Percentiles rank a stretch among this genome's conserved stretches.
Conservation (phyloP, 495 filamentous ascomycete species). For the Copromyces sp. region DNA sequence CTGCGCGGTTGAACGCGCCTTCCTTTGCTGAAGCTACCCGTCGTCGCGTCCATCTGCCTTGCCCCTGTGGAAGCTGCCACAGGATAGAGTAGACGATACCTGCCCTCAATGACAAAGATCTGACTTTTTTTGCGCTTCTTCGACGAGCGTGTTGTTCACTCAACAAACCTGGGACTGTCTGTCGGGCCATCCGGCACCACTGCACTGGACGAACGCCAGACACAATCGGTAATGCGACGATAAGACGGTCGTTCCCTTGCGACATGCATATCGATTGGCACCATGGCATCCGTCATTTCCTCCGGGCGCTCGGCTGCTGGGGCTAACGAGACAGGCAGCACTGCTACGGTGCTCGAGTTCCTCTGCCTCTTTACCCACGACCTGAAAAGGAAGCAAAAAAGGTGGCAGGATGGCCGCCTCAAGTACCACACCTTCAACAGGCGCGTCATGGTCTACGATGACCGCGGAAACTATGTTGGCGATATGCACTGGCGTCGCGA, state of each 20-base stretch:
- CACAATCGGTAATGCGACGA: background rate
- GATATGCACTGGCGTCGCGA: slow-evolving; percentile 72
- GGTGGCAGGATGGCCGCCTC: slow-evolving; percentile 86
- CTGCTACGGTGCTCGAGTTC: slow-evolving; percentile 65
- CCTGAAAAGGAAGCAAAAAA: slow-evolving; percentile 73
- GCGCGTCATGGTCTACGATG: slow-evolving; percentile 84
- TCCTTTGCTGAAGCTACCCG: background rate
- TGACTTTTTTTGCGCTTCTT: background rate
- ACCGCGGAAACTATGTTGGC: slow-evolving; percentile 65
- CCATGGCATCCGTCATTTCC: slow-evolving; percentile 14
- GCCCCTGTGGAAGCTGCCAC: background rate
- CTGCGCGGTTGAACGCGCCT: background rate
- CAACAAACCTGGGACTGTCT: background rate
- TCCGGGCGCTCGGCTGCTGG: slow-evolving; percentile 4
- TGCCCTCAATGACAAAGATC: background rate
- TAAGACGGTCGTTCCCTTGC: background rate
- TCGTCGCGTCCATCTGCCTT: background rate
- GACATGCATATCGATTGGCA: background rate
- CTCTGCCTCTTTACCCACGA: slow-evolving; percentile 81
- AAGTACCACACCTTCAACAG: slow-evolving; percentile 87
- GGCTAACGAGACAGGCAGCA: slow-evolving; percentile 6
- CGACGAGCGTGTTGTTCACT: background rate
- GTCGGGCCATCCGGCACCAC: background rate
- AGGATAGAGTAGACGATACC: background rate
- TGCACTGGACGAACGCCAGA: slow-evolving; percentile 2